phyloP scores from a whole-genome alignment of 352 stramenopile species.

The Phytophthora citrophthora region DNA sequence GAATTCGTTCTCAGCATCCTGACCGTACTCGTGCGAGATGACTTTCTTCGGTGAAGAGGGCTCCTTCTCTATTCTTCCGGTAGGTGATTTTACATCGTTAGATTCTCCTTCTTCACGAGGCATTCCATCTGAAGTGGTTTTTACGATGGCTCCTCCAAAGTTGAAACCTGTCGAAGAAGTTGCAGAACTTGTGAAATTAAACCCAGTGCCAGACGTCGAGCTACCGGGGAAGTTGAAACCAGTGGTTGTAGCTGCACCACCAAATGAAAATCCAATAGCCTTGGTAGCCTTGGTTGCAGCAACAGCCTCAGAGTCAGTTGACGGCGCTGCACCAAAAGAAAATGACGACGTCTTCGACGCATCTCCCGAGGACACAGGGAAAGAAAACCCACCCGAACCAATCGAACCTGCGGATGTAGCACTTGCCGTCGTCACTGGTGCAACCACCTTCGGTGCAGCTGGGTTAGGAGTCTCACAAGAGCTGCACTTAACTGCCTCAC shows the following conservation, averaged over 20 bases:
- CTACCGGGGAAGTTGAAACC: constrained; percentile 13
- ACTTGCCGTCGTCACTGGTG: constrained; percentile 20
- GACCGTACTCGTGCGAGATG: constrained; percentile 49
- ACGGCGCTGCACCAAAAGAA: constrained; percentile 43
- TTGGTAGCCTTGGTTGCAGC: constrained; percentile 16
- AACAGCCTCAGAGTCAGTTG: background rate
- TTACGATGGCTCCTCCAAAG: constrained; percentile 8
- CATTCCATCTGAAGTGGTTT: background rate
- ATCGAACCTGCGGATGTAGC: constrained; percentile 38
- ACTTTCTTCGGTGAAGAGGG: background rate
- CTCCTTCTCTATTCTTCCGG: too few relatives aligned
- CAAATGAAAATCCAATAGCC: constrained; percentile 38
- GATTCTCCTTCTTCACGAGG: too few relatives aligned
- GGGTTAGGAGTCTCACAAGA: constrained; percentile 62
- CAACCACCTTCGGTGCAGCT: constrained; percentile 38
- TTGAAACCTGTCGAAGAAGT: constrained; percentile 20
- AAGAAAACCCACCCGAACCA: constrained; percentile 45
- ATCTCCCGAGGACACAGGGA: constrained; percentile 27
- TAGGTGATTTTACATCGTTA: too few relatives aligned
- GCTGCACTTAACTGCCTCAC: constrained; percentile 45
- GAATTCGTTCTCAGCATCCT: constrained; percentile 74
- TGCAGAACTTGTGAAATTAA: constrained; percentile 19
- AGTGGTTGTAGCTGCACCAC: background rate
- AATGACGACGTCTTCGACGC: constrained; percentile 37
- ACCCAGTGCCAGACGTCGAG: constrained; percentile 16